phyloP scores from a whole-genome alignment of 1,284 basidiomycete species.

The Austroboletus niveus region DNA sequence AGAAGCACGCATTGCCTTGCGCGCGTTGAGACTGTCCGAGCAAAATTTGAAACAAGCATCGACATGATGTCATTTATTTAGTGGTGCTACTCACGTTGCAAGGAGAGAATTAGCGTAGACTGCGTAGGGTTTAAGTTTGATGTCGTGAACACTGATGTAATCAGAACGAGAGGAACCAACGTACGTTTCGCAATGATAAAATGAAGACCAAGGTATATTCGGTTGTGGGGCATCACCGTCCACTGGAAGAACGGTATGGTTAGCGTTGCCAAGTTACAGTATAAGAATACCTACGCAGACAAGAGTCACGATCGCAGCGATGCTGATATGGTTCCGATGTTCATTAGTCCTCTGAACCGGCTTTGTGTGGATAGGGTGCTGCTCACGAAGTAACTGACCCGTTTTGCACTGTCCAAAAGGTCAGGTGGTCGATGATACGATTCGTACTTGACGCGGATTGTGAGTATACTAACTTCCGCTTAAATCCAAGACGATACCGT shows the following conservation, averaged over 20 bases:
- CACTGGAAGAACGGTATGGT: conserved; percentile 33
- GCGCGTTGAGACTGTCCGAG: not conserved
- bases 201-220: conserved; percentile 45
- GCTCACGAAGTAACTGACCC: conserved; percentile 45
- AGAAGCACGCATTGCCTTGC: not conserved
- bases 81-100: conserved; percentile 18
- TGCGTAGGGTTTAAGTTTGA: not conserved
- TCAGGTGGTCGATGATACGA: conserved; percentile 45
- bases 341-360: not conserved
- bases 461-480: not conserved
- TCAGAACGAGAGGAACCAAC: conserved; percentile 1
- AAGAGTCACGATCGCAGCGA: conserved; percentile 39
- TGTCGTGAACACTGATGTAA: not conserved
- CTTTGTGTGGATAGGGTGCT: not conserved
- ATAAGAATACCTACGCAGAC: conserved; percentile 37
- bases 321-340: conserved; percentile 23
- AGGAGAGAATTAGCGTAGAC: conserved; percentile 28
- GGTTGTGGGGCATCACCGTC: conserved; percentile 38
- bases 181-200: conserved; percentile 48
- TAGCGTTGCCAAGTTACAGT: not conserved
- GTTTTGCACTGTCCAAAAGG: conserved; percentile 50
- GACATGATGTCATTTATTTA: too few relatives aligned
- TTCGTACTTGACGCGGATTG: conserved; percentile 36
- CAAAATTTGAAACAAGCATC: too few relatives aligned
- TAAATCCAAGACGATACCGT: not conserved